A percentile compares a stretch with the other conserved stretches of the same genome.
Conservation (phyloP, 345 rosid species). For the Excoecaria agallocha region DNA sequence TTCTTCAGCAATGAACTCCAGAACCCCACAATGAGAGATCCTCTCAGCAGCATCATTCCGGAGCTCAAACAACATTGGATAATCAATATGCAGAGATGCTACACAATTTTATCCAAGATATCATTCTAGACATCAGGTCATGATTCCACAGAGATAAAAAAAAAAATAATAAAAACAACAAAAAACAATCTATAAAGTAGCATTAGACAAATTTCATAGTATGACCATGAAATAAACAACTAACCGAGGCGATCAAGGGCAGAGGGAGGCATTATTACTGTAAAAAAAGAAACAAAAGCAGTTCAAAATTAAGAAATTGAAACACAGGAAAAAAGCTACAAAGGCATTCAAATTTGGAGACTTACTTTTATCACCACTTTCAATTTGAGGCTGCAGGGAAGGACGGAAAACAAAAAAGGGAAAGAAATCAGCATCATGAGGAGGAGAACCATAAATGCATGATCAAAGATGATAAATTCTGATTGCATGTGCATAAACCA, state of each 20-base stretch:
- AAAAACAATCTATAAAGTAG: not conserved
- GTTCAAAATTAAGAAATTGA: slow-evolving; percentile 4
- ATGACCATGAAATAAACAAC: slow-evolving; percentile 26
- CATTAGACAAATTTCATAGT: slow-evolving; percentile 11
- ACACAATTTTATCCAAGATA: slow-evolving; percentile 25
- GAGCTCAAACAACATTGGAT: slow-evolving; percentile 97
- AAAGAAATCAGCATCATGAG: slow-evolving; percentile 17
- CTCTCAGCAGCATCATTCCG: slow-evolving; percentile 73
- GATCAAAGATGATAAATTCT: not conserved
- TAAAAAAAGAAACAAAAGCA: slow-evolving; percentile 20
- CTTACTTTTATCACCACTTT: slow-evolving; percentile 99
- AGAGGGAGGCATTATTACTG: slow-evolving; percentile 99
- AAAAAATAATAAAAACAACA: too few species aligned
- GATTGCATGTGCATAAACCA: not conserved
- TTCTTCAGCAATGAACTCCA: slow-evolving; percentile 98
- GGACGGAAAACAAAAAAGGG: slow-evolving; percentile 10
- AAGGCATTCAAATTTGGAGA: slow-evolving; percentile 12
- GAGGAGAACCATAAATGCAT: not conserved
- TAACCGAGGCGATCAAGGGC: slow-evolving; percentile 96
- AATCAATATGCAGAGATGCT: slow-evolving; percentile 97
- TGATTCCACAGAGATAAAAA: not conserved
- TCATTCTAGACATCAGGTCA: slow-evolving; percentile 12
- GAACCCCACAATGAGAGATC: slow-evolving; percentile 93
- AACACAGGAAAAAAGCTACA: slow-evolving; percentile 5
- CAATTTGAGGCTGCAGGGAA: slow-evolving; percentile 85